A percentile compares a stretch with the other conserved stretches of the same genome.
Evolutionary conservation across 129 eudicot species (phyloP).

Genomic region (Pulicaria dysenterica): DNA sequence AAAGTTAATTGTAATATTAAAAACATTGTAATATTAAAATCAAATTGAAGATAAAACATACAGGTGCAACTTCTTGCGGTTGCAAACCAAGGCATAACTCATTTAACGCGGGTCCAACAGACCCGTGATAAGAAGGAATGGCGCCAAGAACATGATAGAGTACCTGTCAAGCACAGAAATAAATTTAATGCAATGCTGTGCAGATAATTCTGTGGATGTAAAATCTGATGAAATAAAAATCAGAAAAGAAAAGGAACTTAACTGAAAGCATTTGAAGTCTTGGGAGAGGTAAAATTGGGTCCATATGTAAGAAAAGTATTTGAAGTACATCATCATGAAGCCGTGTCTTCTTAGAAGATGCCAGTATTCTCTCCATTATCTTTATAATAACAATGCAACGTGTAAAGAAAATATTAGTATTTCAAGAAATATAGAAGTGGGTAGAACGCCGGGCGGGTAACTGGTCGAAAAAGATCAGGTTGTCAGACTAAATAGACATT

Average conservation of each 20-base stretch:
- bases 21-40: constrained; percentile 1
- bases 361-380: constrained; percentile 88
- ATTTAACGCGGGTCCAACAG: constrained; percentile 89
- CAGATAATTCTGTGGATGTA: too few relatives aligned
- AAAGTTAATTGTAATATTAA: background rate
- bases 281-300: constrained; percentile 90
- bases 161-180: constrained; percentile 56
- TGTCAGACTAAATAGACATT: too few relatives aligned
- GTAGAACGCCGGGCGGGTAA: too few relatives aligned
- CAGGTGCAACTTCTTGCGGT: constrained; percentile 85
- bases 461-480: background rate
- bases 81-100: constrained; percentile 95
- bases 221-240: too few relatives aligned
- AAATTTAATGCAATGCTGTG: too few relatives aligned
- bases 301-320: constrained; percentile 84
- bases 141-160: constrained; percentile 92
- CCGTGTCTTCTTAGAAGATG: constrained; percentile 86
- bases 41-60: constrained; percentile 38
- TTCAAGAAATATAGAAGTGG: background rate
- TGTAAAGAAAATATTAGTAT: background rate
- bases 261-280: constrained; percentile 97
- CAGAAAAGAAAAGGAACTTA: constrained; percentile 31
- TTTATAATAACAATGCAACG: constrained; percentile 23
- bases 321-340: constrained; percentile 88
- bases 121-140: constrained; percentile 84